These are phyloP conservation scores for Strobilomyces confusus DNA, from an alignment of 768 basidiomycete species.

Conservation along the genomic window DNA sequence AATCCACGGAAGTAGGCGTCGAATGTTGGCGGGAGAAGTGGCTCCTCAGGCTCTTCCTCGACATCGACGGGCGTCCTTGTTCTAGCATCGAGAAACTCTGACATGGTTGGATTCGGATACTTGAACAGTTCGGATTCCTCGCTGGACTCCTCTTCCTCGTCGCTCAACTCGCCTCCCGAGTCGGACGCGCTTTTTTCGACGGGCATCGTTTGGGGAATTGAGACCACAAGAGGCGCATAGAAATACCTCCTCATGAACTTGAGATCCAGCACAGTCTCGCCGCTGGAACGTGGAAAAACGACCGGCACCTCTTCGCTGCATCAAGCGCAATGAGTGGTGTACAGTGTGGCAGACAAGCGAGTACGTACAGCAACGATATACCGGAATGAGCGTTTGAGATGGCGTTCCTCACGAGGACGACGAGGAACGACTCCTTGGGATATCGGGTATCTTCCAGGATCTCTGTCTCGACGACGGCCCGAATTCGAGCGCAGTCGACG, in stretches of 20 bases:
- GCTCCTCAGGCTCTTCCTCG: constrained; percentile 1
- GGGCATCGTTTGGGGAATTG: neutral
- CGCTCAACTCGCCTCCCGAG: no score
- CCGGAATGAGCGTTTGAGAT: neutral
- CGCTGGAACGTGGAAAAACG: no score
- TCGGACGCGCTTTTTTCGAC: no score
- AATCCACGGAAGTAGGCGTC: constrained; percentile 1
- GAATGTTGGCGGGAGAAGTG: neutral
- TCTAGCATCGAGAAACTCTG: constrained; percentile 2
- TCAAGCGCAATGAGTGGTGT: neutral
- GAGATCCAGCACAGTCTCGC: constrained; percentile 1
- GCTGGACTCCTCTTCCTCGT: neutral
- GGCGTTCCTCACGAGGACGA: no score
- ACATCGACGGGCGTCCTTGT: neutral
- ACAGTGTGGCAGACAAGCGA: no score
- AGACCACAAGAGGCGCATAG: no score
- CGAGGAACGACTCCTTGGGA: no score
- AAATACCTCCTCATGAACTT: neutral
- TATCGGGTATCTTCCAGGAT: no score
- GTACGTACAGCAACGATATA: no score
- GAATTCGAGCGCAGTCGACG: constrained; percentile 5
- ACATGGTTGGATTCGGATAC: constrained; percentile 1
- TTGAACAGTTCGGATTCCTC: no score
- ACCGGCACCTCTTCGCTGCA: constrained; percentile 6
- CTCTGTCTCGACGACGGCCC: constrained; percentile 1